Conservation (phyloP, 139 green algal species). For the Chlorokybus atmophyticus region DNA sequence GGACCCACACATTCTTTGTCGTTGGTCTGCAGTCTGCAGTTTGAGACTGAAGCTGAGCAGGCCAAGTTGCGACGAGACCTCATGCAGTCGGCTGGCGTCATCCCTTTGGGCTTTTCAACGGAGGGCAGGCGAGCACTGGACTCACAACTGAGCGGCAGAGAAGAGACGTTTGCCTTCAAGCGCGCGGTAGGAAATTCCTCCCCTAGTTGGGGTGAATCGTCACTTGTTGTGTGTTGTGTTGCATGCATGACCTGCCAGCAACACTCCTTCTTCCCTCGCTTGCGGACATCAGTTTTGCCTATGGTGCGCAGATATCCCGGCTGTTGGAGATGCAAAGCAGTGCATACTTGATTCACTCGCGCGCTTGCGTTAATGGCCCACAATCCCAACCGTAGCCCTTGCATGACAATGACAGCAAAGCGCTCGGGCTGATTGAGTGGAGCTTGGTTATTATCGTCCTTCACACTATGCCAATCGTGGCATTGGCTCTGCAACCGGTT, state of each 20-base stretch:
- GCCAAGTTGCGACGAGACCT: constrained; percentile 43
- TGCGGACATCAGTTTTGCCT: background rate
- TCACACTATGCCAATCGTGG: too few species aligned
- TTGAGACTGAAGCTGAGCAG: constrained; percentile 61
- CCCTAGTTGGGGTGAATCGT: background rate
- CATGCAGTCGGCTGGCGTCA: constrained; percentile 8
- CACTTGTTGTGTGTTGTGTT: background rate
- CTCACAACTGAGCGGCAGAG: constrained; percentile 39
- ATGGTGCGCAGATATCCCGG: constrained; percentile 36
- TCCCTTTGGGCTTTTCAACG: background rate
- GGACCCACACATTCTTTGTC: constrained; percentile 4
- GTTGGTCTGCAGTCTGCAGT: constrained; percentile 44
- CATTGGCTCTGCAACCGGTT: too few species aligned
- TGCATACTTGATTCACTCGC: too few species aligned
- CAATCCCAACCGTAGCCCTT: too few species aligned
- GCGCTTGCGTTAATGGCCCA: too few species aligned
- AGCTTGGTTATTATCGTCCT: too few species aligned
- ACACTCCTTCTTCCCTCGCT: background rate
- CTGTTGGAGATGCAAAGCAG: constrained; percentile 55
- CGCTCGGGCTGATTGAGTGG: too few species aligned
- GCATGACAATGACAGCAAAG: too few species aligned
- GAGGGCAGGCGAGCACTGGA: background rate
- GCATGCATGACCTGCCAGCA: background rate
- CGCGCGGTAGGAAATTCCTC: constrained; percentile 27
- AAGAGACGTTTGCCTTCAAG: constrained; percentile 69